phyloP scores from a whole-genome alignment of 164 flowering plant species.

The Kingdonia uniflora region DNA sequence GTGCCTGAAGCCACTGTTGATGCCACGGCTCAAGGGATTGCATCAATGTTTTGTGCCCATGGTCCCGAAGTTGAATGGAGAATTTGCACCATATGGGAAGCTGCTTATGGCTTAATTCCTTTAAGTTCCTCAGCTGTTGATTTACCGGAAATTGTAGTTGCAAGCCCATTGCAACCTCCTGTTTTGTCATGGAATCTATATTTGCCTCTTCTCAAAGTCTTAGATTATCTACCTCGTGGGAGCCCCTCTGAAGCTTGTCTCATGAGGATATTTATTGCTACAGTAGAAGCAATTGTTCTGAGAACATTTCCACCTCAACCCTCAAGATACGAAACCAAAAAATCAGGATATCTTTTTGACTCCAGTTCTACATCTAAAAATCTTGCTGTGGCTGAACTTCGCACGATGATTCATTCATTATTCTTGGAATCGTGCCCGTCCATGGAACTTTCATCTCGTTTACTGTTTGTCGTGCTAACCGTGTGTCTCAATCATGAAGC shows the following conservation, averaged over 20 bases:
- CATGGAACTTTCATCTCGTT: constrained; percentile 78
- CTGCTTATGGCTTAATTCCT: constrained; percentile 92
- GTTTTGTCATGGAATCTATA: constrained; percentile 87
- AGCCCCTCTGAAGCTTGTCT: constrained; percentile 97
- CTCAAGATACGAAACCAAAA: constrained; percentile 42
- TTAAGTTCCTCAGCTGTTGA: constrained; percentile 78
- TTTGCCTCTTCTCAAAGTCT: constrained; percentile 85
- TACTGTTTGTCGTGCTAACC: constrained; percentile 81
- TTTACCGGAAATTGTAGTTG: constrained; percentile 88
- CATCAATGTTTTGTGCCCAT: constrained; percentile 95
- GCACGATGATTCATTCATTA: constrained; percentile 92
- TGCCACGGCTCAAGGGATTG: constrained; percentile 98
- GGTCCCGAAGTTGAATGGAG: constrained; percentile 99
- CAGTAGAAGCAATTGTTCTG: constrained; percentile 83
- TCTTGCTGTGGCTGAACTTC: constrained; percentile 92
- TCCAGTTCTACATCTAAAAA: constrained; percentile 68
- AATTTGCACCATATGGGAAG: constrained; percentile 98
- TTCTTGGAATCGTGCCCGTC: constrained; percentile 88
- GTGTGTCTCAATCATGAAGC: constrained; percentile 98
- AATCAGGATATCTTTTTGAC: constrained; percentile 35
- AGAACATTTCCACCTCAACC: constrained; percentile 78
- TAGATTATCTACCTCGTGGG: constrained; percentile 96
- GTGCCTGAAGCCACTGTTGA: constrained; percentile 90
- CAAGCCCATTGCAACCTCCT: constrained; percentile 90
- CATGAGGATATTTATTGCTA: constrained; percentile 94